A percentile compares a stretch with the other conserved stretches of the same genome.
Conservation (phyloP, 257 asterid species). For the Solanum chilense region DNA sequence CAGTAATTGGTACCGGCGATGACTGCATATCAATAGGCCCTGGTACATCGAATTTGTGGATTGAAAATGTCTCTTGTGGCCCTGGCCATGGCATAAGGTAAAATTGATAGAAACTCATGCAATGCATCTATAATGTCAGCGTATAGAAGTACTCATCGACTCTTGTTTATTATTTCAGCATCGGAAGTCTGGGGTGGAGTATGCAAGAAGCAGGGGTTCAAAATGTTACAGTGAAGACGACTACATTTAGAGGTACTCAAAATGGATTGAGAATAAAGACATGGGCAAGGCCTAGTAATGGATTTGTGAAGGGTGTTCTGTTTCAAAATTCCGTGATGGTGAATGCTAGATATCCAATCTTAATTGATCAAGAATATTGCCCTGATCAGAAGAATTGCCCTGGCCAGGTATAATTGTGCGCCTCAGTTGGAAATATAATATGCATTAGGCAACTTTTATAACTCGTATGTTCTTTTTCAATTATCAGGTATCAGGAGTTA, state of each 20-base stretch:
- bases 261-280: conserved; percentile 1
- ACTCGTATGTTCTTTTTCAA: neutral
- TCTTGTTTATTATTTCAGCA: neutral
- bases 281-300: neutral
- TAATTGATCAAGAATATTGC: conserved; percentile 1
- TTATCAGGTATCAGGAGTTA: neutral
- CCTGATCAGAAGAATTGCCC: neutral
- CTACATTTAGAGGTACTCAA: neutral
- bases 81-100: conserved; percentile 4
- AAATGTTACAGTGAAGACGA: neutral
- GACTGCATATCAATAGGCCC: conserved; percentile 3
- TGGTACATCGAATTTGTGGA: conserved; percentile 1
- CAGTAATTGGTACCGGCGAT: neutral
- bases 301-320: neutral
- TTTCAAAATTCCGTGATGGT: neutral
- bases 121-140: neutral
- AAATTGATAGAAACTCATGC: neutral
- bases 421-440: neutral
- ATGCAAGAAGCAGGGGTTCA: neutral
- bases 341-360: neutral
- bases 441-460: neutral
- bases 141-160: neutral
- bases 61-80: neutral
- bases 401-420: neutral
- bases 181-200: conserved; percentile 1